Evolutionary conservation across 805 yeast species (phyloP).

Genomic region (Tetrapisispora arboricola): DNA sequence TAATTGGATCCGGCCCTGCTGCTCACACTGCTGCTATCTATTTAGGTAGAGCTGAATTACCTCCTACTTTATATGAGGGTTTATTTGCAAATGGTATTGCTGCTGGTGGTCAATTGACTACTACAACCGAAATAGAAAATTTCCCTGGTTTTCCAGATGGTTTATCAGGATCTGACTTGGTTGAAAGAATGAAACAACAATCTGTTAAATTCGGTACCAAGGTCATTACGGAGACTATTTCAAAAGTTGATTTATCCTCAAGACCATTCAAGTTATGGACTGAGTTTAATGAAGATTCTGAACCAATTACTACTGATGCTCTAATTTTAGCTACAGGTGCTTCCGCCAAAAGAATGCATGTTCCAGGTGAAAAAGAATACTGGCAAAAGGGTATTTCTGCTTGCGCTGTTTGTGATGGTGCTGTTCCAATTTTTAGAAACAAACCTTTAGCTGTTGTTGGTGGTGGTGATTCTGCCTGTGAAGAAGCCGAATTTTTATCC

Average conservation of each 20-base stretch:
- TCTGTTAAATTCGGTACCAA: conserved; percentile 83
- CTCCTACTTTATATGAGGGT: conserved; percentile 92
- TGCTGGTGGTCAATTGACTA: conserved; percentile 98
- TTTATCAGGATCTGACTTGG: conserved; percentile 72
- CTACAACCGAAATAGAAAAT: conserved; percentile 97
- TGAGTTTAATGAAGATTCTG: conserved; percentile 86
- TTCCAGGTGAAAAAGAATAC: conserved; percentile 95
- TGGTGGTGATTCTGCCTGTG: conserved; percentile 99
- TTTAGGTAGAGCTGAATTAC: conserved; percentile 90
- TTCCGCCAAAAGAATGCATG: conserved; percentile 83
- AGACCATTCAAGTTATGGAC: conserved; percentile 96
- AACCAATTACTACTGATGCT: conserved; percentile 87
- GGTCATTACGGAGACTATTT: conserved; percentile 87
- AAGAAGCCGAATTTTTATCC: conserved; percentile 94
- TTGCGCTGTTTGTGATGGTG: conserved; percentile 99
- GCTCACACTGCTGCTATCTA: conserved; percentile 99
- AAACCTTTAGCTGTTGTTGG: conserved; percentile 96
- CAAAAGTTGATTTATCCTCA: conserved; percentile 79
- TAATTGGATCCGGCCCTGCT: conserved; percentile 97
- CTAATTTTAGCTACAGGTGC: conserved; percentile 96
- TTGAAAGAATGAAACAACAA: conserved; percentile 92
- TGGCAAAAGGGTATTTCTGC: conserved; percentile 99
- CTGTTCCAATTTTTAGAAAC: conserved; percentile 96
- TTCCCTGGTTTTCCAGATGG: conserved; percentile 98
- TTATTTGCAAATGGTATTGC: conserved; percentile 94